Base-by-base conservation (phyloP, 305 asterid genomes). In the Stenogyne calaminthoides region DNA sequence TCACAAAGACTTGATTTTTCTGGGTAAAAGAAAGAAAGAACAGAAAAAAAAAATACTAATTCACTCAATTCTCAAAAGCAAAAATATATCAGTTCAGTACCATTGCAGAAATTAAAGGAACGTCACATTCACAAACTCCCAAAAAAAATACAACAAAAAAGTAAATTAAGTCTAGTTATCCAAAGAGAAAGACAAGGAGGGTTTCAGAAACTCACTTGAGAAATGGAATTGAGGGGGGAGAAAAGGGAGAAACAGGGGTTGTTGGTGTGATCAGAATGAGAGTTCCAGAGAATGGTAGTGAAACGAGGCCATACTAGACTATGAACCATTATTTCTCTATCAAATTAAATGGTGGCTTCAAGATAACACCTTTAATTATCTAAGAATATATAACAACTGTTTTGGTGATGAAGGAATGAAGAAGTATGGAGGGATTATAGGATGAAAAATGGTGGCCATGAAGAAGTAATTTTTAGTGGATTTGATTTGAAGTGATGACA, bases 251-350 rank as follows among this genome's bases (percentile, higher is more conserved):
- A 70, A 71, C 22, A 6, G 67, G 67, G 64, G 46, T 57, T 56
- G n/a, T 64, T 75, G 25, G 64, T 9, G 69, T 59, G 81, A 64
- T 80, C 73, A 66, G 78, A 76, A 18, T 11, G 54, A 47, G 64
- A 70, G 78, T 62, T 64, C 70, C 83, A 75, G 16, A 79, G 76
- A 32, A 69, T 62, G 62, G 77, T 46, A 32, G 75, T 66, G 73
- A 64, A 79, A 70, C 77, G 78, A 22, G 78, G 57, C 39, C 79
- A 84, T 7, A 77, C 56, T 7, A 84, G 61, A 80, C 61, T 22
- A 52, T 34, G 64, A n/a, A 60, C 82, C 88, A 84, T 81, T 44
- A 20, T 67, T 77, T 47, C 46, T 64, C 36, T 27, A 25, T 34
- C 40, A 16, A 71, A 54, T 18, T 18, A 19, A 12, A 3, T 32